Evolutionary conservation across 768 basidiomycete genomes (phyloP).

Genomic region (Tricholoma matsutake): DNA sequence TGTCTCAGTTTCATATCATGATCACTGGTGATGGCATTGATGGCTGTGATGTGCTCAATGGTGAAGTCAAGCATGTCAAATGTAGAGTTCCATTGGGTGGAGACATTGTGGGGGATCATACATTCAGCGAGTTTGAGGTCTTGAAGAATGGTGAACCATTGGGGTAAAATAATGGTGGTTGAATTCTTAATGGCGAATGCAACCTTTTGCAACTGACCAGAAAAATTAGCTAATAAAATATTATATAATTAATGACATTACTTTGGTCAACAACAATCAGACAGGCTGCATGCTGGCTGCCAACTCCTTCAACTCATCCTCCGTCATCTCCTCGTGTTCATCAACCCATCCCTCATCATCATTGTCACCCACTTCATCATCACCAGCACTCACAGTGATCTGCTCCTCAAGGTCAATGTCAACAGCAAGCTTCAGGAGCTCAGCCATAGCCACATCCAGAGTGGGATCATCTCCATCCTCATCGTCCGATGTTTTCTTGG

Average conservation of each 20-base stretch:
- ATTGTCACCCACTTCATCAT: no score
- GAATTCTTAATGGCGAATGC: conserved; percentile 6
- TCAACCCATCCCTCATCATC: background rate
- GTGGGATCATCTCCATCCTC: background rate
- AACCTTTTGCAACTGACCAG: background rate
- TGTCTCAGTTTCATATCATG: no score
- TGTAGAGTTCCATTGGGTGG: conserved; percentile 29
- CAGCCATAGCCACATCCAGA: background rate
- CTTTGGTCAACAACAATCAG: background rate
- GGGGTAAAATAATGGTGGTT: conserved; percentile 6
- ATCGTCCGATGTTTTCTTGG: background rate
- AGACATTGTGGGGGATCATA: conserved; percentile 28
- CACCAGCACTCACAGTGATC: no score
- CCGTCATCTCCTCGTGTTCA: background rate
- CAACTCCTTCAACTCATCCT: background rate
- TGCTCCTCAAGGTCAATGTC: no score
- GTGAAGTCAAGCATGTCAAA: conserved; percentile 31
- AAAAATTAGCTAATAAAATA: background rate
- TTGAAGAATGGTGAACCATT: conserved; percentile 4
- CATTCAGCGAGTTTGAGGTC: background rate
- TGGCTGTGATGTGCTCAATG: conserved; percentile 20
- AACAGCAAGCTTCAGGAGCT: background rate
- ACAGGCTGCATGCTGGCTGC: background rate
- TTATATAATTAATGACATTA: background rate
- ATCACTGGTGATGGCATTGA: conserved; percentile 8